Percentiles rank a stretch among this genome's conserved stretches.
phyloP scores from a whole-genome alignment of 208 protist species.

The Trypanosoma boissoni region DNA sequence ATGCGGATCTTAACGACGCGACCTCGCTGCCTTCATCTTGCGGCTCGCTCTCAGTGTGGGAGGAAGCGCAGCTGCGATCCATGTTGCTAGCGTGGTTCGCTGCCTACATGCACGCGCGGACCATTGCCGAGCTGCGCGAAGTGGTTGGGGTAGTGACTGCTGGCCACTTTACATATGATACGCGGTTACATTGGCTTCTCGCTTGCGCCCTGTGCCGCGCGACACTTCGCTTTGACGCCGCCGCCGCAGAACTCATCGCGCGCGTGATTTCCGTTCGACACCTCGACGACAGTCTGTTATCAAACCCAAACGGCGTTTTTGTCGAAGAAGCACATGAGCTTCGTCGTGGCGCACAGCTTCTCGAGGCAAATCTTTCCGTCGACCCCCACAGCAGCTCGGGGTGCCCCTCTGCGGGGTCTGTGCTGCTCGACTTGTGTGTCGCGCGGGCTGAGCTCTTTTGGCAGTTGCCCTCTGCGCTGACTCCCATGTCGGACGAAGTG shows the following conservation, averaged over 20 bases:
- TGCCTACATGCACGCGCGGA: slow-evolving; percentile 11
- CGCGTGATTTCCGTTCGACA: slow-evolving; percentile 7
- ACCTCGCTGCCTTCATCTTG: no score
- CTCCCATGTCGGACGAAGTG: slow-evolving; percentile 5
- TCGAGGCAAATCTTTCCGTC: slow-evolving; percentile 38
- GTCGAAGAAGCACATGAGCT: slow-evolving; percentile 48
- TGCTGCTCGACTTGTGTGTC: slow-evolving; percentile 28
- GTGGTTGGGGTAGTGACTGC: no score
- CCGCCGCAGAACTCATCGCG: slow-evolving; percentile 16
- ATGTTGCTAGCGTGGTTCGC: slow-evolving; percentile 16
- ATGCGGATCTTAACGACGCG: no score
- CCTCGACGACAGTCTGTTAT: slow-evolving; percentile 15
- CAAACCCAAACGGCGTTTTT: slow-evolving; percentile 65
- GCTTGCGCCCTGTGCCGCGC: slow-evolving; percentile 32
- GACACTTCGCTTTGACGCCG: slow-evolving; percentile 33
- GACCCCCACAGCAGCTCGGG: slow-evolving; percentile 22
- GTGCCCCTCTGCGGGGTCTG: slow-evolving; percentile 25
- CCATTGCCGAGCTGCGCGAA: slow-evolving; percentile 15
- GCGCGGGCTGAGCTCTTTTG: slow-evolving; percentile 28
- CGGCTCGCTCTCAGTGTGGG: no score
- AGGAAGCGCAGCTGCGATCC: slow-evolving; percentile 13
- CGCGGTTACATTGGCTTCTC: slow-evolving; percentile 28
- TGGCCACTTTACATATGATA: no score
- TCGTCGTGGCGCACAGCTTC: slow-evolving; percentile 26
- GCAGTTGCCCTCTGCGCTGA: slow-evolving; percentile 13